Evolutionary conservation across 1,284 basidiomycete species (phyloP), one percentile per base, ranked within the genome.

Genomic region (Ceratorhiza oryzae-sativae): DNA sequence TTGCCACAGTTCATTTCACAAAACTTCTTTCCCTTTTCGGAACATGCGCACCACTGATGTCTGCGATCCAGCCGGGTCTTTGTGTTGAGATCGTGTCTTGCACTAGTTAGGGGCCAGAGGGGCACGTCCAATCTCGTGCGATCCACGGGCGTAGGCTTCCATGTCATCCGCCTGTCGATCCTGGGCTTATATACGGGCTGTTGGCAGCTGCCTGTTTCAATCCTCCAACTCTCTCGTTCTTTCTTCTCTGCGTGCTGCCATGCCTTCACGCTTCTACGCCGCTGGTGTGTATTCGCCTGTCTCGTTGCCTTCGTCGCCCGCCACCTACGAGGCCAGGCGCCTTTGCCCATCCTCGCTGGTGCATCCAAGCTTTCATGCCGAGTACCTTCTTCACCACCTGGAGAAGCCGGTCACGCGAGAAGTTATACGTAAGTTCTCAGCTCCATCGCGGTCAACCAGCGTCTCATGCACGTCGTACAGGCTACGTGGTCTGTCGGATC

Each of bases 311-410:
- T 27, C 68, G 34, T 71, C 68, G 34, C 68, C 68, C 42, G 58
- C 68, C 0, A 39, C 56, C 23, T 71, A 59, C 36, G 55, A 32
- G 20, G 48, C 34, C 34, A 48, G 68, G 68, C 68, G 68, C 9
- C 34, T 71, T n/a, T 71, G 68, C 23, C 68, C 68, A 15, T 71
- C 68, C n/a, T 71, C 68, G n/a, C 42, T 71, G 68, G 23, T 71
- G 20, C 68, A 71, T 48, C 68, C 68, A 51, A 71, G 68, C 42
- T 71, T 34, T 42, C 68, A 71, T 27, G 68, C 68, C 51, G 68
- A 71, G 30, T 71, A 71, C 15, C 46, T 71, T 10, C 58, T 71
- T 30, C 58, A 46, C 56, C 56, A 71, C 39, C 45, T 71, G 46
- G 68, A 71, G 25, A 61, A 53, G 36, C 68, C 68, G 39, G 68